Conservation (phyloP, 768 basidiomycete species). For the Mycena kentingensis region DNA sequence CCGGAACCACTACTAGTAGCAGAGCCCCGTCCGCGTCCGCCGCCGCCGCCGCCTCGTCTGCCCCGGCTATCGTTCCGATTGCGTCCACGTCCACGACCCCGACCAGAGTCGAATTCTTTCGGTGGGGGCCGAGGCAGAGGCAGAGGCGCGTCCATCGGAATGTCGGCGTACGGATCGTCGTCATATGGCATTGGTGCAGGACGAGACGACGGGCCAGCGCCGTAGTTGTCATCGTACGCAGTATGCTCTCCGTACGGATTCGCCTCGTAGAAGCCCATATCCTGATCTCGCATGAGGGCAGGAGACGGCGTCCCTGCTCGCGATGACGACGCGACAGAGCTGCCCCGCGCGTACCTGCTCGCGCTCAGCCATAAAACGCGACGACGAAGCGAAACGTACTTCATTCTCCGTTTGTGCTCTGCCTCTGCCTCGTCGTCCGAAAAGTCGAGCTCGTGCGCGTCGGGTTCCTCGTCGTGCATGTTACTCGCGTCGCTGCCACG, state of each 20-base stretch:
- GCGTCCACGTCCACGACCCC: conserved; percentile 39
- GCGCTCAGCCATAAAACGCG: conserved; percentile 33
- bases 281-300: conserved; percentile 56
- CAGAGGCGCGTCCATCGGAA: conserved; percentile 26
- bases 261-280: conserved; percentile 50
- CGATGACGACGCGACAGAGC: conserved; percentile 50
- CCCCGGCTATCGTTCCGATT: conserved; percentile 32
- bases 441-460: conserved; percentile 88
- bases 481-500: conserved; percentile 96
- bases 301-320: conserved; percentile 56
- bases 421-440: conserved; percentile 94
- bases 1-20: conserved; percentile 18
- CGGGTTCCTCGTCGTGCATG: conserved; percentile 91
- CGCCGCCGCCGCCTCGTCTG: conserved; percentile 33
- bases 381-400: conserved; percentile 40
- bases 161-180: conserved; percentile 75
- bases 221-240: conserved; percentile 68
- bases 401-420: conserved; percentile 62
- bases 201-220: conserved; percentile 52
- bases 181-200: conserved; percentile 74
- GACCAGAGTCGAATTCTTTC: conserved; percentile 8
- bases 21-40: conserved; percentile 29
- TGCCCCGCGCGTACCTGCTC: conserved; percentile 52
- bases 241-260: conserved; percentile 70
- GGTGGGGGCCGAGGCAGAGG: conserved; percentile 4